Evolutionary conservation across 1,284 basidiomycete genomes (phyloP), one percentile per base, ranked within the genome.

Genomic region (Tilletia caries): DNA sequence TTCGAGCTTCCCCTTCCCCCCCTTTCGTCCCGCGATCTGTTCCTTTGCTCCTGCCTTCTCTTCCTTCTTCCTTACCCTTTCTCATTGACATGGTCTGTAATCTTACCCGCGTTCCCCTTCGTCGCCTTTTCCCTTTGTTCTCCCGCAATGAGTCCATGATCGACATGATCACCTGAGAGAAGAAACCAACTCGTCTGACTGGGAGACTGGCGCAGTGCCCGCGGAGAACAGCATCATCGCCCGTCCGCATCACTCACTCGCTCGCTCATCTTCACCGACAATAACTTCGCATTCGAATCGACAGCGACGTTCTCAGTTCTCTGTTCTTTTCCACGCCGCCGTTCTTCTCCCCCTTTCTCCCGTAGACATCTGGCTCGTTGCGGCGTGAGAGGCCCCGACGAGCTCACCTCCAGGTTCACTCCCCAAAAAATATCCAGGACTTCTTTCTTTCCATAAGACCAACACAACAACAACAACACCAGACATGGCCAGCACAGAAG

Each of bases 401-500:
- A 48, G 46, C 65, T 66, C 50, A 27, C 10, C 25, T 44, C 43
- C 8, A 44, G 48, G 8, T 50, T 50, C 48, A n/a, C 6, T 50
- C 43, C 43, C 43, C 8, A 20, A 10, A 44, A 20, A 20, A 44
- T 8, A 8, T 8, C 43, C 46, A 50, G 46, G 25, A 6, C 46
- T 5, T n/a, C 18, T 3, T 23, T 23, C 46, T 18, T 50, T 23
- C 18, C 18, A 18, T 18, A 50, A 20, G 18, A 50, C 20, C 18
- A n/a, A 18, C 41, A 3, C 60, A 20, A 44, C 33, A 34, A 6
- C 60, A 37, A 34, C 60, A 64, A 25, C 33, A n/a, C 5, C n/a
- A 20, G 33, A 6, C 25, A 50, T 48, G 44, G 46, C 44, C 27
- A 66, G 13, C 69, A 48, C 44, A 41, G 80, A 83, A 67, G 78